A percentile compares a stretch with the other conserved stretches of the same genome.
These are phyloP conservation scores for Reticulascus tulasneorum DNA, from an alignment of 2,329 filamentous ascomycete genomes.

Conservation along the genomic window DNA sequence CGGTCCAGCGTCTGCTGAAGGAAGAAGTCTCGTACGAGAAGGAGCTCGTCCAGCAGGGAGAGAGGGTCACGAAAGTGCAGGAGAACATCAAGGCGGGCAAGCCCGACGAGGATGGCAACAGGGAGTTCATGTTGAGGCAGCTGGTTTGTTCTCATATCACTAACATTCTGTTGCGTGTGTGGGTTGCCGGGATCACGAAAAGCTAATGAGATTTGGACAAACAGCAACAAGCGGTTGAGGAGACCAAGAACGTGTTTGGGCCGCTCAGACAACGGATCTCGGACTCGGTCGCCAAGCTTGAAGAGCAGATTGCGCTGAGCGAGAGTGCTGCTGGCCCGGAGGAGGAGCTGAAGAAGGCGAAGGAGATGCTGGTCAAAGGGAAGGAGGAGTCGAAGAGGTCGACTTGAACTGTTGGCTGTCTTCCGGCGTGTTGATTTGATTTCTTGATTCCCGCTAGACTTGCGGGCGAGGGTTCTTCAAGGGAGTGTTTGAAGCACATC, in stretches of 20 bases:
- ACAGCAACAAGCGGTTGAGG: slow-evolving; percentile 75
- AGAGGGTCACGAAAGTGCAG: slow-evolving; percentile 65
- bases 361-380: slow-evolving; percentile 47
- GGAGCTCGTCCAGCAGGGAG: slow-evolving; percentile 73
- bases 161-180: background rate
- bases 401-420: too few relatives aligned
- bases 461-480: too few relatives aligned
- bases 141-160: slow-evolving; percentile 56
- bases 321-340: slow-evolving; percentile 41
- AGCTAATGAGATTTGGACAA: background rate
- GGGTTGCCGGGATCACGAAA: background rate
- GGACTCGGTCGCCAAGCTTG: slow-evolving; percentile 67
- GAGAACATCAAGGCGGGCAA: slow-evolving; percentile 48
- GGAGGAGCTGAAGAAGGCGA: slow-evolving; percentile 53
- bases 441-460: too few relatives aligned
- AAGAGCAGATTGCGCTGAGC: slow-evolving; percentile 68
- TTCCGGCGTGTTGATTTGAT: too few relatives aligned
- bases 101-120: slow-evolving; percentile 65
- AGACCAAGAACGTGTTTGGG: slow-evolving; percentile 81
- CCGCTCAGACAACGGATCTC: slow-evolving; percentile 67
- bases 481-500: too few relatives aligned
- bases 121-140: slow-evolving; percentile 75
- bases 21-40: slow-evolving; percentile 89
- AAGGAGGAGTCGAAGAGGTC: slow-evolving; percentile 36
- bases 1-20: slow-evolving; percentile 80